A percentile compares a stretch with the other conserved stretches of the same genome.
Evolutionary conservation across 768 basidiomycete species (phyloP).

Genomic region (Fomitopsis pulvina): DNA sequence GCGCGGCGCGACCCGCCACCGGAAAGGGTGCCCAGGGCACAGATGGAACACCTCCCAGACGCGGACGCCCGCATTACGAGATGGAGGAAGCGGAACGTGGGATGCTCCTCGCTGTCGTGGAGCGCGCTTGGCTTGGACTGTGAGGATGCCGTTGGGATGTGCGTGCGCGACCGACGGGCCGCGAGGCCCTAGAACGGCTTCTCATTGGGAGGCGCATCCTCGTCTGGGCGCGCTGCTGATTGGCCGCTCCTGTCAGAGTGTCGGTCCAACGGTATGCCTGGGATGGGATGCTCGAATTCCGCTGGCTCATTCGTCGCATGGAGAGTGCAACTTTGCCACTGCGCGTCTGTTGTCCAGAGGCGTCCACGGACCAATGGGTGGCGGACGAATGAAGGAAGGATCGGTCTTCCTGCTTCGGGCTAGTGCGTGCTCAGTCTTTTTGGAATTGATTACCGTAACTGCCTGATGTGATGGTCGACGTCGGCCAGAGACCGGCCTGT

Average conservation of each 20-base stretch:
- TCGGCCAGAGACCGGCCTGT: too few relatives aligned
- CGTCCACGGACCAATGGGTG: not conserved
- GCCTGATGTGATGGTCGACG: too few relatives aligned
- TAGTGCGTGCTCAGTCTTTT: not conserved
- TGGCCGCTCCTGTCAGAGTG: not conserved
- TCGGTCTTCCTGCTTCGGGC: not conserved
- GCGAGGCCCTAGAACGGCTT: not conserved
- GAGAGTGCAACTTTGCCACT: not conserved
- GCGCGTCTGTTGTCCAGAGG: not conserved
- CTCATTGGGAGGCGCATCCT: not conserved
- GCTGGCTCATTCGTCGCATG: not conserved
- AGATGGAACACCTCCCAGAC: conserved; percentile 5
- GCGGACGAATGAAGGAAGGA: not conserved
- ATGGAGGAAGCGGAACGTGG: conserved; percentile 20
- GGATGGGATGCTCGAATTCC: not conserved
- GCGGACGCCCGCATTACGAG: conserved; percentile 2
- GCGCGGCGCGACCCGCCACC: not conserved
- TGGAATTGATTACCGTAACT: not conserved
- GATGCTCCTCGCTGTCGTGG: conserved; percentile 22
- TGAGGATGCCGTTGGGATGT: not conserved
- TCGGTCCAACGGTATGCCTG: not conserved
- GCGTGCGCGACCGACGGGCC: not conserved
- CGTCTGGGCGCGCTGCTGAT: not conserved
- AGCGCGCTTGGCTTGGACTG: conserved; percentile 19
- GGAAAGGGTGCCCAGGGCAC: not conserved